Conservation (phyloP, 306 rosid genomes). For the Carpinus viminea region DNA sequence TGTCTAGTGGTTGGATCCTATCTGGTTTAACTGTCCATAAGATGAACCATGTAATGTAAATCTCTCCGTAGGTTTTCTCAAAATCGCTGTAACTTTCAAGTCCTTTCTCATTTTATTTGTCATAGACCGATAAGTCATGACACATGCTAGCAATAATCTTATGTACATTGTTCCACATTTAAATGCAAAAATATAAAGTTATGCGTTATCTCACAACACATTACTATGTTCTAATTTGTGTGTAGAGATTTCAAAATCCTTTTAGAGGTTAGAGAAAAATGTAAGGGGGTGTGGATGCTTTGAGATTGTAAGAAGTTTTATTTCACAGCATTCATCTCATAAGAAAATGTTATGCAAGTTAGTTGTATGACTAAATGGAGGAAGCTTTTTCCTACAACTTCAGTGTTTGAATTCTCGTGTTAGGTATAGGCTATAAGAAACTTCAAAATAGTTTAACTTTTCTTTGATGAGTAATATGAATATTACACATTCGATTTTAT, state of each 20-base stretch:
- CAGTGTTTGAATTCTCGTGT: neutral
- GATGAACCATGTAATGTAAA: neutral
- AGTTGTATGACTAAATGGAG: neutral
- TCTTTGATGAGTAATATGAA: neutral
- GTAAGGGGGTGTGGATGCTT: neutral
- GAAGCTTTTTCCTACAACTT: neutral
- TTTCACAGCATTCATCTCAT: neutral
- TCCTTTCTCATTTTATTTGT: neutral
- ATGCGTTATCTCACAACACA: neutral
- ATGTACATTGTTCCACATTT: neutral
- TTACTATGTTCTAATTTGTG: neutral
- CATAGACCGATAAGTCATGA: neutral
- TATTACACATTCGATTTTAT: no score
- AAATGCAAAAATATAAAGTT: neutral
- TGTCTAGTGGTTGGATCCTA: neutral
- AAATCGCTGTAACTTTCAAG: neutral
- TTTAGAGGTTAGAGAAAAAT: neutral
- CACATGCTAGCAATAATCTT: neutral
- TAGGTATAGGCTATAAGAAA: neutral
- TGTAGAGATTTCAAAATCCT: neutral
- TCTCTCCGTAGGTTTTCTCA: neutral
- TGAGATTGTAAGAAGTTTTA: neutral
- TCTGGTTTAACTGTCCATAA: neutral
- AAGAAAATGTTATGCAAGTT: neutral
- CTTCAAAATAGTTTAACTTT: neutral